Conservation (phyloP, 169 alveolate species). For the Plasmodium billcollinsi region DNA sequence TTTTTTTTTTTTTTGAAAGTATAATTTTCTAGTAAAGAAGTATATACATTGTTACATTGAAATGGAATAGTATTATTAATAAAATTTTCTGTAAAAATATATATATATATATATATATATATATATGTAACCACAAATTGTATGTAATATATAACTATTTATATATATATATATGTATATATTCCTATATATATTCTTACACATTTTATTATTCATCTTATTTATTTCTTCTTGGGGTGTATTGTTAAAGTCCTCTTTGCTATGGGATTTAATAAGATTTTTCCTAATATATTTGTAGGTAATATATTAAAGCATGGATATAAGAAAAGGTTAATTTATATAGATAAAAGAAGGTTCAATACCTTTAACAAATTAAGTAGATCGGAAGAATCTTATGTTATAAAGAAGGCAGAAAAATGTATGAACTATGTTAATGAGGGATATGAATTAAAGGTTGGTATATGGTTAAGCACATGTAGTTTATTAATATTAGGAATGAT, state of each 20-base stretch:
- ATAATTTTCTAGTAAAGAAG: no score
- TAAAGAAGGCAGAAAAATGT: conserved; percentile 48
- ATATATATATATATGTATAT: no score
- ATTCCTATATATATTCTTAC: no score
- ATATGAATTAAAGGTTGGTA: conserved; percentile 65
- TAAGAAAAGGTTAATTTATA: neutral
- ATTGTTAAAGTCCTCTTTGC: neutral
- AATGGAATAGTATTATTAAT: no score
- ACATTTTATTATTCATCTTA: no score
- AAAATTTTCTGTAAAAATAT: no score
- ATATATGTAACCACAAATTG: no score
- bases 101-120: no score
- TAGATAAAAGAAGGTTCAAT: neutral
- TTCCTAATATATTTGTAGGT: conserved; percentile 19
- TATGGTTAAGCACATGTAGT: conserved; percentile 78
- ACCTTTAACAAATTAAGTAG: conserved; percentile 46
- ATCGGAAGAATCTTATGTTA: conserved; percentile 30
- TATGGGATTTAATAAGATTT: conserved; percentile 30
- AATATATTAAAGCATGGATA: neutral
- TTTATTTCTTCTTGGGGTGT: no score
- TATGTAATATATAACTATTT: no score
- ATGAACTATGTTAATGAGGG: conserved; percentile 66
- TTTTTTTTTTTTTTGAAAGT: no score
- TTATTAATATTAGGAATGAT: conserved; percentile 86
- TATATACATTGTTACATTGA: no score